phyloP scores from a whole-genome alignment of 2,329 filamentous ascomycete genomes.

The Fusarium newnesense region DNA sequence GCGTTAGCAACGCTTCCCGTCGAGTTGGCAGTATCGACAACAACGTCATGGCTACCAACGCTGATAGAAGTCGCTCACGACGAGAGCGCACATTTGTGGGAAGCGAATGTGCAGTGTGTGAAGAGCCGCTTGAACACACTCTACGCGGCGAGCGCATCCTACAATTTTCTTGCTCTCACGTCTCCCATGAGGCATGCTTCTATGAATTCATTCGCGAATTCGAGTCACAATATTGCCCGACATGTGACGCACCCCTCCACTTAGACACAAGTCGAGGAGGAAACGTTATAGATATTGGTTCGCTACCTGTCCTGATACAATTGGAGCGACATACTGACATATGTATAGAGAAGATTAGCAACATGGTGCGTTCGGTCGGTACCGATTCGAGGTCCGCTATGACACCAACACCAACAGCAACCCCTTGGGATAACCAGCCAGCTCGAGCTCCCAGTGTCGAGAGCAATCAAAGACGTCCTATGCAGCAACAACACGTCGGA shows the following conservation, averaged over 20 bases:
- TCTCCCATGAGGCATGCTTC: conserved; percentile 97
- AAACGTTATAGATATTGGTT: conserved; percentile 92
- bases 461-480: conserved; percentile 50
- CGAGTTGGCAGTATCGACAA: conserved; percentile 53
- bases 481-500: conserved; percentile 39
- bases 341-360: conserved; percentile 89
- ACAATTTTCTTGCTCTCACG: conserved; percentile 96
- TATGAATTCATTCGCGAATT: conserved; percentile 98
- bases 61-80: conserved; percentile 81
- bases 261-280: conserved; percentile 92
- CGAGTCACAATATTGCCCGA: conserved; percentile 92
- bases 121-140: conserved; percentile 95
- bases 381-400: conserved; percentile 68
- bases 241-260: conserved; percentile 90
- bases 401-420: conserved; percentile 67
- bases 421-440: conserved; percentile 73
- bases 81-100: conserved; percentile 96
- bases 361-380: conserved; percentile 83
- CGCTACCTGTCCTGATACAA: conserved; percentile 32
- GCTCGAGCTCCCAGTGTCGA: conserved; percentile 64
- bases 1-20: conserved; percentile 46
- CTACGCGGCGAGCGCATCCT: conserved; percentile 92
- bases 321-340: conserved; percentile 40
- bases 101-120: conserved; percentile 93
- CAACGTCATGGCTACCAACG: conserved; percentile 56